Percentiles rank a stretch among this genome's conserved stretches.
phyloP scores from a whole-genome alignment of 768 basidiomycete species.

The Chlorophyllum brunneum region DNA sequence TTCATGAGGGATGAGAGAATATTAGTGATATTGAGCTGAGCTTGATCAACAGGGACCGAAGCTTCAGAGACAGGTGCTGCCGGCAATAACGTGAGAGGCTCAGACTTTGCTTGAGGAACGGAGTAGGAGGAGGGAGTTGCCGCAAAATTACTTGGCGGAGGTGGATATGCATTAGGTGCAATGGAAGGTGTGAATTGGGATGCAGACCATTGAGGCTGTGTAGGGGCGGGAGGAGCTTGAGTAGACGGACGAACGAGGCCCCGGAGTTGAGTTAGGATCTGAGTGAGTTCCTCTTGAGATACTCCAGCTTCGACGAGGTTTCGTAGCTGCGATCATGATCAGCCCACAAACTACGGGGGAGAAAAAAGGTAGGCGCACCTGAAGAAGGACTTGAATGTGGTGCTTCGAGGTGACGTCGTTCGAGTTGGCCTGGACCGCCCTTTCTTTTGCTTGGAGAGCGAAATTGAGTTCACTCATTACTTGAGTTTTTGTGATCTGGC shows the following conservation, averaged over 20 bases:
- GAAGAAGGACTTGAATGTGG: slow-evolving; percentile 76
- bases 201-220: slow-evolving; percentile 12
- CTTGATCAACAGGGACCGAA: slow-evolving; percentile 20
- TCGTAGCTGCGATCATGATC: slow-evolving; percentile 43
- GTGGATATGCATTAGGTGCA: neutral
- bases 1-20: slow-evolving; percentile 69
- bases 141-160: neutral
- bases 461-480: slow-evolving; percentile 84
- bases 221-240: slow-evolving; percentile 20
- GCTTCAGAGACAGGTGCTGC: slow-evolving; percentile 27
- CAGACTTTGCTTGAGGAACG: slow-evolving; percentile 3
- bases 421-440: slow-evolving; percentile 64
- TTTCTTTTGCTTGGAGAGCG: slow-evolving; percentile 77
- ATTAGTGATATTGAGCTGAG: slow-evolving; percentile 44
- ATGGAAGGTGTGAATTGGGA: slow-evolving; percentile 3
- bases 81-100: slow-evolving; percentile 14
- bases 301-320: slow-evolving; percentile 76
- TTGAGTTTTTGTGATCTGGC: slow-evolving; percentile 66
- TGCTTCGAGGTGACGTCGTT: slow-evolving; percentile 65
- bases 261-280: slow-evolving; percentile 71
- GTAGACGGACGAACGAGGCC: slow-evolving; percentile 48
- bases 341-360: slow-evolving; percentile 10
- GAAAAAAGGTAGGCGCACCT: slow-evolving; percentile 46
- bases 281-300: slow-evolving; percentile 72
- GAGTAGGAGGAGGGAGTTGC: neutral